Base-by-base conservation (phyloP, 148 eudicot genomes). In the Dianthus caryophyllus region DNA sequence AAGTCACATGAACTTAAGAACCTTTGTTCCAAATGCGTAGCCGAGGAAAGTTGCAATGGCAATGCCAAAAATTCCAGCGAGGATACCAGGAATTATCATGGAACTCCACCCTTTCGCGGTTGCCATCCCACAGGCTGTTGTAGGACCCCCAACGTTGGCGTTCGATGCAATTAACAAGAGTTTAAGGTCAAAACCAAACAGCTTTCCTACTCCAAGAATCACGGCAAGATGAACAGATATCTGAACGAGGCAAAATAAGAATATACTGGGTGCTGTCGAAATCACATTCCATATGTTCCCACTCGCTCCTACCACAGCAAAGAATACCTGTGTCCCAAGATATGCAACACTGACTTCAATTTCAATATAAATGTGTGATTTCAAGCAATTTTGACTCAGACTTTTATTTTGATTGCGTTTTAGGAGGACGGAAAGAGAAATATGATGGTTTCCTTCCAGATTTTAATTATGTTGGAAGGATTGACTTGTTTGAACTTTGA, bases 91-190 rank as follows among this genome's bases (percentile, higher is more conserved):
- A 63, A 93, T 88, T 22, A 93, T 76, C 48, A 93, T 68, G 75
- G 95, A 87, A 55, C 54, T 77, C 98, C 98, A 93, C 27, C 96
- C 98, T 80, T 93, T 90, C 14, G 96, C 79, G 0, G 97, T 93
- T 10, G 98, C 97, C 98, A 93, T 93, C n/a, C 98, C 98, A 61
- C 92, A 86, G 41, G 98, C 98, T 21, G 97, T 93, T 20, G 98
- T 87, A 27, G 98, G 98, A 21, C 98, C 97, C 27, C 96, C 98
- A 14, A 93, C 90, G 52, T 90, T 93, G 31, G 98, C 98, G 47
- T 93, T 90, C 15, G 97, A 90, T 56, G 97, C 98, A 18, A 90
- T 62, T 33, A 93, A 86, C 78, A 90, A 75, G 39, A 79, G 64
- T 75, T 75, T 93, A 33, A 74, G 76, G 22, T 93, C 98, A 6